Conservation (phyloP, 2,329 filamentous ascomycete genomes). For the Sordariomycetes sp. region DNA sequence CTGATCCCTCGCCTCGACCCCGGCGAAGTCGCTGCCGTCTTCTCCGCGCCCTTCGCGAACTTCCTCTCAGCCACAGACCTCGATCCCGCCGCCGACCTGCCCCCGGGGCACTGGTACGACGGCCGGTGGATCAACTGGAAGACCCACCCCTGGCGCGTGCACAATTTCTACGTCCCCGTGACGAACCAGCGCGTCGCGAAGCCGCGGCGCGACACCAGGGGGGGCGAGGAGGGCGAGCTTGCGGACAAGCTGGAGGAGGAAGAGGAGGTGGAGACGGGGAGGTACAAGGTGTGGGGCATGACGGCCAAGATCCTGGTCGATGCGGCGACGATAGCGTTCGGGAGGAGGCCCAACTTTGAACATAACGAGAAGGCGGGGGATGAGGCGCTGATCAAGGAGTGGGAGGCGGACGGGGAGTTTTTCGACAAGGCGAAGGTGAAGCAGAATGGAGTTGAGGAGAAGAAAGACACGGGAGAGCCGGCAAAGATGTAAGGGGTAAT, state of each 20-base stretch:
- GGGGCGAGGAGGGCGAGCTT: conserved; percentile 27
- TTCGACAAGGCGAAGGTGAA: conserved; percentile 26
- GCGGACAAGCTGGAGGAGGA: conserved; percentile 26
- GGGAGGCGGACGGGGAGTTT: conserved; percentile 32
- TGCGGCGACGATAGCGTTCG: conserved; percentile 75
- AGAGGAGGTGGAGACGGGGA: conserved; percentile 25
- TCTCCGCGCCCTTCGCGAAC: conserved; percentile 78
- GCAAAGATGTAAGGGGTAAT: conserved; percentile 7
- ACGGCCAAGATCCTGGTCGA: conserved; percentile 86
- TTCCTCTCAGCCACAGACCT: conserved; percentile 56
- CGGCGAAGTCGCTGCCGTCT: conserved; percentile 86
- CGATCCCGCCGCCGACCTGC: conserved; percentile 23
- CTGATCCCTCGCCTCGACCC: conserved; percentile 77
- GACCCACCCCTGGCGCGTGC: conserved; percentile 68
- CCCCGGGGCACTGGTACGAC: conserved; percentile 66
- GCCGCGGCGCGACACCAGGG: conserved; percentile 27
- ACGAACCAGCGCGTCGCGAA: conserved; percentile 58
- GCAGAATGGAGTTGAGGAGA: conserved; percentile 3
- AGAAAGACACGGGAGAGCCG: conserved; percentile 7
- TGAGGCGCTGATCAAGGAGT: conserved; percentile 34
- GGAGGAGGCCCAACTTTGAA: conserved; percentile 74
- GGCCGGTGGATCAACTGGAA: conserved; percentile 77
- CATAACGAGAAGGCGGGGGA: conserved; percentile 45
- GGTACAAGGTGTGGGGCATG: conserved; percentile 91
- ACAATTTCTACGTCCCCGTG: conserved; percentile 86